Conservation (phyloP, 331 rosid genomes). For the Quercus tomentella region DNA sequence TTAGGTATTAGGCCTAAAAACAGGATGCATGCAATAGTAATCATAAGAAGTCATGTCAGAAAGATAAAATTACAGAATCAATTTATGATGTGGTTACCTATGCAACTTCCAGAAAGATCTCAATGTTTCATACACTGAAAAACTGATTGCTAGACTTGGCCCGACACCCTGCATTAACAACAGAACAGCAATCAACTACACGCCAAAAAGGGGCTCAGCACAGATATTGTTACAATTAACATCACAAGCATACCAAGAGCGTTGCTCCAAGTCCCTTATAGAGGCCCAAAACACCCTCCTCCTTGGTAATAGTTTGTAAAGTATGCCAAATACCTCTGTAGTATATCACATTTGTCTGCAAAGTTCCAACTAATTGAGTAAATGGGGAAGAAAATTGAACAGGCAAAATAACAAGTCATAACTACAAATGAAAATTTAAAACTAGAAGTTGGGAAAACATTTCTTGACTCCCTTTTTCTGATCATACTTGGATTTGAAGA, state of each 20-base stretch:
- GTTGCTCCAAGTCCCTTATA: constrained; percentile 99
- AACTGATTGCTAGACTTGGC: constrained; percentile 93
- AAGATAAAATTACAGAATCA: constrained; percentile 2
- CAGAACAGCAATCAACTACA: constrained; percentile 11
- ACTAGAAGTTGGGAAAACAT: constrained; percentile 1
- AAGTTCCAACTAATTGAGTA: constrained; percentile 18
- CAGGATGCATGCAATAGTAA: neutral
- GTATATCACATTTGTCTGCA: constrained; percentile 75
- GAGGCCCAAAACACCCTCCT: constrained; percentile 88
- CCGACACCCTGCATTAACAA: constrained; percentile 79
- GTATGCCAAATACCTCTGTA: constrained; percentile 85
- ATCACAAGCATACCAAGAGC: constrained; percentile 62
- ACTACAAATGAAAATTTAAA: neutral
- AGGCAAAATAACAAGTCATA: neutral
- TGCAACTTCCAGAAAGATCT: constrained; percentile 76
- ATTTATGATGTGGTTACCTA: constrained; percentile 46
- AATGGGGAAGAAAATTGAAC: constrained; percentile 11
- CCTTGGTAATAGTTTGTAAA: constrained; percentile 65
- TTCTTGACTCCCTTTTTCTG: neutral
- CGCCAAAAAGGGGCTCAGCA: constrained; percentile 1
- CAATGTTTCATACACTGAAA: constrained; percentile 82
- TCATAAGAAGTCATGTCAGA: neutral
- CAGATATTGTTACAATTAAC: constrained; percentile 1
- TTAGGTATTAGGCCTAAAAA: neutral
- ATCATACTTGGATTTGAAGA: neutral